A percentile compares a stretch with the other conserved stretches of the same genome.
Evolutionary conservation across 1,284 basidiomycete genomes (phyloP).

Genomic region (Naganishia liquefaciens): DNA sequence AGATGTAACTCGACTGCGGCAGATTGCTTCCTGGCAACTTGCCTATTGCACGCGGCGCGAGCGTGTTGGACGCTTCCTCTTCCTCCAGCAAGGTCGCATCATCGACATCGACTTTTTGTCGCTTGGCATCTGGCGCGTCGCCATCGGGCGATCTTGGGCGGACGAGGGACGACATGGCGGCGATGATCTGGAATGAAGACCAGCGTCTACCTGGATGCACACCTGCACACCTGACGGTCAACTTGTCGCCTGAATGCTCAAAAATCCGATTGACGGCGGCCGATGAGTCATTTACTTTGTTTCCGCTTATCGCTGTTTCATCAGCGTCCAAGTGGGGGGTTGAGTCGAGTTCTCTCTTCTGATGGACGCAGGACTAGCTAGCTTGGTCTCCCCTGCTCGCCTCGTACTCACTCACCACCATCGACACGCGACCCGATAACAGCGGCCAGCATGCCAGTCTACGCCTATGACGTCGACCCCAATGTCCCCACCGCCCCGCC

Average conservation of each 20-base stretch:
- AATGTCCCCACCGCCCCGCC: neutral
- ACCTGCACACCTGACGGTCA: neutral
- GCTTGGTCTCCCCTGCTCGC: neutral
- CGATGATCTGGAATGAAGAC: no score
- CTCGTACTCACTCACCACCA: no score
- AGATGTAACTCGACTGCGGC: slow-evolving; percentile 35
- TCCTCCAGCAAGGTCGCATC: neutral
- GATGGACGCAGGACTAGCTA: neutral
- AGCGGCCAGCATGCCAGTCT: slow-evolving; percentile 12
- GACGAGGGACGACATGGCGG: neutral
- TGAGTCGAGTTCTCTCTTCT: neutral
- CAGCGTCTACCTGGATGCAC: no score
- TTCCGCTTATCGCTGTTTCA: neutral
- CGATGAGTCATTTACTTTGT: neutral
- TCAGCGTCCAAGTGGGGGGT: no score
- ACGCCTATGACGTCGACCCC: slow-evolving; percentile 33
- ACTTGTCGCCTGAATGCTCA: neutral
- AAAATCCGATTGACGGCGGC: neutral
- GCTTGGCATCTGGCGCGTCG: slow-evolving; percentile 7
- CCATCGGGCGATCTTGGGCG: slow-evolving; percentile 4
- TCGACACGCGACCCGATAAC: no score
- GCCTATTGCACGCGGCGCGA: neutral
- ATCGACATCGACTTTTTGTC: neutral
- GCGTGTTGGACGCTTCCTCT: slow-evolving; percentile 22
- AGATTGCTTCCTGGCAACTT: slow-evolving; percentile 22